Evolutionary conservation across 208 protist genomes (phyloP).

Genomic region (Acanthamoeba lugdunensis): DNA sequence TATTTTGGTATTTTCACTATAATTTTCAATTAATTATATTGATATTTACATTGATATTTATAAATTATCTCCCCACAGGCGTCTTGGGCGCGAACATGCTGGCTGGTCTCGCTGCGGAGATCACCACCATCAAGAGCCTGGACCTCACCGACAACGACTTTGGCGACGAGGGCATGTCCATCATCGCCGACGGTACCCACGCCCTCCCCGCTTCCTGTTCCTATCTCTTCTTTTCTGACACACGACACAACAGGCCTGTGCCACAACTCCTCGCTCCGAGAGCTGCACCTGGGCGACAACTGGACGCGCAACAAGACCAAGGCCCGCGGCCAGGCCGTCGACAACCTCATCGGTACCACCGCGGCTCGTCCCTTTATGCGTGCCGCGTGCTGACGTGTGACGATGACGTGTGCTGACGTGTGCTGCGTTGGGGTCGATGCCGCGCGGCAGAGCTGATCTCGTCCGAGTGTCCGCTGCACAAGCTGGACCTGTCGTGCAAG

Average conservation of each 20-base stretch:
- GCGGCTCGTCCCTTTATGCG: background rate
- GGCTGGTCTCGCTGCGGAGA: constrained; percentile 71
- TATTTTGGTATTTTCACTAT: too few relatives aligned
- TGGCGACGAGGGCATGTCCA: constrained; percentile 81
- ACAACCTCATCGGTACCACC: constrained; percentile 41
- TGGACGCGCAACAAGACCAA: constrained; percentile 61
- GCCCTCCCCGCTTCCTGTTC: background rate
- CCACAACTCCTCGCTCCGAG: constrained; percentile 73
- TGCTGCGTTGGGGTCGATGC: constrained; percentile 21
- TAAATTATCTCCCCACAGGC: constrained; percentile 72
- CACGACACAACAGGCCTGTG: constrained; percentile 53
- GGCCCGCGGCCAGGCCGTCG: constrained; percentile 1
- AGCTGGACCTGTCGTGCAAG: constrained; percentile 36
- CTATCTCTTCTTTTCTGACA: background rate
- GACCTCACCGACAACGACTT: constrained; percentile 83
- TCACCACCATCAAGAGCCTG: constrained; percentile 75
- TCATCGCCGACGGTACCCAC: constrained; percentile 70
- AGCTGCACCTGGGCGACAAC: constrained; percentile 74
- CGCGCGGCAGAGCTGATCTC: constrained; percentile 28
- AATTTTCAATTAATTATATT: too few relatives aligned
- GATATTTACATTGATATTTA: too few relatives aligned
- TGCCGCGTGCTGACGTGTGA: background rate
- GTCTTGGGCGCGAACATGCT: constrained; percentile 81
- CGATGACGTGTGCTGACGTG: constrained; percentile 58
- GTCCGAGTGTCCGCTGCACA: constrained; percentile 34